These are phyloP conservation scores for Mixia osmundae DNA, from an alignment of 1,284 basidiomycete genomes.

Conservation along the genomic window DNA sequence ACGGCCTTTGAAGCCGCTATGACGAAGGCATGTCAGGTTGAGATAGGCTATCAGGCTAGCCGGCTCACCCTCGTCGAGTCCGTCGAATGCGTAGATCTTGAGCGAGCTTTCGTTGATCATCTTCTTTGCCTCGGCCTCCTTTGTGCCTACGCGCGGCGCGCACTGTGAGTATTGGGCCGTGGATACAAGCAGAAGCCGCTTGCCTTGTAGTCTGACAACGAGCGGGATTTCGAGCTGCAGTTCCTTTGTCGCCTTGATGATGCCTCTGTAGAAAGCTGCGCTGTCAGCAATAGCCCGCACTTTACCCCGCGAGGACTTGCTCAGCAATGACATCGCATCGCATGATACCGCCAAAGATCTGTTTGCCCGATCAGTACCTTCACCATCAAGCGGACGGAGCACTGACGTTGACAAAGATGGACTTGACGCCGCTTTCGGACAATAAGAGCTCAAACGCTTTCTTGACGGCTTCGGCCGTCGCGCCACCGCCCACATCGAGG, in stretches of 20 bases:
- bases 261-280: slow-evolving; percentile 30
- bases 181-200: too few relatives aligned
- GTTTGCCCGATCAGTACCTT: not conserved
- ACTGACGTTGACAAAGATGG: slow-evolving; percentile 77
- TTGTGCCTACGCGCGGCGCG: too few relatives aligned
- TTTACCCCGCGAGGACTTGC: slow-evolving; percentile 24
- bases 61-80: slow-evolving; percentile 38
- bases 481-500: slow-evolving; percentile 92
- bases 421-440: slow-evolving; percentile 74
- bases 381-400: not conserved
- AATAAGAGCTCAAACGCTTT: slow-evolving; percentile 94
- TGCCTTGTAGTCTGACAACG: slow-evolving; percentile 77
- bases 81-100: slow-evolving; percentile 74
- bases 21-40: too few relatives aligned
- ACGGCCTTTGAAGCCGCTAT: too few relatives aligned
- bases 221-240: slow-evolving; percentile 64
- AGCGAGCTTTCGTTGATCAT: slow-evolving; percentile 80
- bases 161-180: too few relatives aligned
- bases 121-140: slow-evolving; percentile 86
- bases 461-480: slow-evolving; percentile 95
- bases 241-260: slow-evolving; percentile 92
- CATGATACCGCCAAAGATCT: slow-evolving; percentile 66
- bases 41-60: too few relatives aligned
- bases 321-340: slow-evolving; percentile 51
- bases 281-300: slow-evolving; percentile 43